Base-by-base conservation (phyloP, 2,329 filamentous ascomycete genomes). In the Colletotrichum chlorophyti region DNA sequence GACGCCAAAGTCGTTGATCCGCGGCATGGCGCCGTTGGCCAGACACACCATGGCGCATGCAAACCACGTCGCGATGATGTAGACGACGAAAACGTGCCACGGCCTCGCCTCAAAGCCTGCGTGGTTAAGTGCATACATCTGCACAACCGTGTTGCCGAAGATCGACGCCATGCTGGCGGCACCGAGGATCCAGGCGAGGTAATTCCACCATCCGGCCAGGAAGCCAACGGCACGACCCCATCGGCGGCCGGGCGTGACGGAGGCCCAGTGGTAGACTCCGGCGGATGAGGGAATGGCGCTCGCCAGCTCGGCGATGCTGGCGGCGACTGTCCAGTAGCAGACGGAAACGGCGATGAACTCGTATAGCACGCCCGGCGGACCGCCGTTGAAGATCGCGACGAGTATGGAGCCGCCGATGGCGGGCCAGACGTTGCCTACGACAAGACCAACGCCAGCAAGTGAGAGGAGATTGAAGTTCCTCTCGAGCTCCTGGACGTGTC, bases 221-320 rank as follows among this genome's bases (percentile, higher is more conserved):
- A 76, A 79, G 6, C 76, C 75, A 9, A 83, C 75, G 1, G 76
- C 63, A 15, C 83, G 79, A 24, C 84, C 83, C 71, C 79, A 81
- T 51, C 62, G 53, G 3, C 65, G 70, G 2, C 84, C 84, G 0
- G 82, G 80, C 2, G 83, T 85, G 8, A 86, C 75, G 12, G 82
- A 79, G 3, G 84, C 84, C 82, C 83, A 87, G 64, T 87, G 84
- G 57, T 87, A 87, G 5, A 87, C 82, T 21, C 83, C 84, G 52
- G 79, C 82, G 6, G 82, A 79, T 1, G 83, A 86, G n/a, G 85
- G 85, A 60, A 87, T 84, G 15, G 83, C 80, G 49, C 82, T 85
- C 11, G 83, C 82, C 24, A 88, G 73, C 69, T 88, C 85, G 40
- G 84, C 84, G 55, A 87, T 79, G 11, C 79, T 84, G 5, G 83